Evolutionary conservation across 306 rosid species (phyloP), one percentile per base, ranked within the genome.

Genomic region (Glycine tomentella): DNA sequence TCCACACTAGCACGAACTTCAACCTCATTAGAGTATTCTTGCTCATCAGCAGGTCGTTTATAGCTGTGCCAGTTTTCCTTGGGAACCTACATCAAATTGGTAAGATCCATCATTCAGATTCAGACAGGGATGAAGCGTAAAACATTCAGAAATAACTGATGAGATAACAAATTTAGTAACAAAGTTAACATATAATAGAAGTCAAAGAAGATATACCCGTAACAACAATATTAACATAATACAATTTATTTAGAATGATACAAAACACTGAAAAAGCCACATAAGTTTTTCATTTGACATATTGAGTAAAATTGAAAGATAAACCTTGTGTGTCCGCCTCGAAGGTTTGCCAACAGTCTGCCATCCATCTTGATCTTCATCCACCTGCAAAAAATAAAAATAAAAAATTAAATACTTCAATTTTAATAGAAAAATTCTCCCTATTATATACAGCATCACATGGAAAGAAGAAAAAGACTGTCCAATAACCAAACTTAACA

Each of bases 11-110:
- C 72, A 81, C 90, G 92, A 52, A 76, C 64, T 68, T 89, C 91
- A 80, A 84, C 90, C 56, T 93, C 98, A 81, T 90, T 81, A 31
- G 91, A 89, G 88, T 91, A 95, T 59, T 88, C 79, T 93, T 95
- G 99, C 89, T 90, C 92, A 40, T 83, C 59, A 45, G 92, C 49
- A 80, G 97, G 93, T 20, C 49, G 85, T 85, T 89, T 95, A 82
- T 88, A 93, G 72, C 83, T 86, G 52, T 83, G 50, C 99, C 99
- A 95, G 20, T 85, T 86, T 42, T 88, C 97, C 87, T 56, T 90
- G 55, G 85, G 88, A 80, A 91, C 83, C 99, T 95, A 90, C 75
- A 85, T 66, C 50, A 65, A 57, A 33, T 79, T 55, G 80, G 62
- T 64, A 45, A 61, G 65, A 48, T 75, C 76, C n/a, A 74, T 51